Percentiles rank a stretch among this genome's conserved stretches.
Evolutionary conservation across 1,284 basidiomycete species (phyloP).

Genomic region (Vanrija pseudolonga): DNA sequence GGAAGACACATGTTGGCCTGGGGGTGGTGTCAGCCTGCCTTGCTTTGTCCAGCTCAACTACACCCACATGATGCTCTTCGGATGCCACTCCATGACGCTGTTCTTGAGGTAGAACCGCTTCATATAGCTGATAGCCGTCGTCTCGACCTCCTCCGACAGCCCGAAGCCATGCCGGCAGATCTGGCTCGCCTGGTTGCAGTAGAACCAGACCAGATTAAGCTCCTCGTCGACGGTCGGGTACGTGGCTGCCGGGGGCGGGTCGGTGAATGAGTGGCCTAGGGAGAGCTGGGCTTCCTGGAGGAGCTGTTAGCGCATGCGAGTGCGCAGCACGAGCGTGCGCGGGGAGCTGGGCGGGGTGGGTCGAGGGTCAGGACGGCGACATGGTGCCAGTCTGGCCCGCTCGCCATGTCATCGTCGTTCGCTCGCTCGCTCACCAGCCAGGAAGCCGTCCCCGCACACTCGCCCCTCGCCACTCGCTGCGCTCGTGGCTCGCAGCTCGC

Average conservation of each 20-base stretch:
- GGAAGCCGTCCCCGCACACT: neutral
- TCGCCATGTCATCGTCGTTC: too few relatives aligned
- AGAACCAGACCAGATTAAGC: slow-evolving; percentile 79
- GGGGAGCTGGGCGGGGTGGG: neutral
- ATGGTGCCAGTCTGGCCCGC: too few relatives aligned
- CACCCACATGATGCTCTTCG: slow-evolving; percentile 93
- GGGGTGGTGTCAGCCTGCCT: neutral
- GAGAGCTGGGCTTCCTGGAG: slow-evolving; percentile 35
- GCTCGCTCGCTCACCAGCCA: too few relatives aligned
- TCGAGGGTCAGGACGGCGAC: neutral
- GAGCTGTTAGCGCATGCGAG: neutral
- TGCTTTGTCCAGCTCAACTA: neutral
- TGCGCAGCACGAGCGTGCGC: neutral
- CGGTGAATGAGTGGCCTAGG: slow-evolving; percentile 22
- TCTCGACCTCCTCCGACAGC: slow-evolving; percentile 87
- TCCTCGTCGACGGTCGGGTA: slow-evolving; percentile 83
- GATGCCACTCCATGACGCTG: slow-evolving; percentile 99
- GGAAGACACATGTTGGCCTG: slow-evolving; percentile 91
- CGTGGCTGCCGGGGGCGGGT: slow-evolving; percentile 41
- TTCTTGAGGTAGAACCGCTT: slow-evolving; percentile 98
- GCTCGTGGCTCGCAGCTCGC: slow-evolving; percentile 5
- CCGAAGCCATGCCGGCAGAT: slow-evolving; percentile 74
- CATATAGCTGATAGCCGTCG: slow-evolving; percentile 84
- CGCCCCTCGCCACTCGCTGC: neutral
- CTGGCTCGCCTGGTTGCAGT: slow-evolving; percentile 78